Percentiles rank a stretch among this genome's conserved stretches.
Conservation (phyloP, 2,329 filamentous ascomycete genomes). For the Fusarium austroafricanum region DNA sequence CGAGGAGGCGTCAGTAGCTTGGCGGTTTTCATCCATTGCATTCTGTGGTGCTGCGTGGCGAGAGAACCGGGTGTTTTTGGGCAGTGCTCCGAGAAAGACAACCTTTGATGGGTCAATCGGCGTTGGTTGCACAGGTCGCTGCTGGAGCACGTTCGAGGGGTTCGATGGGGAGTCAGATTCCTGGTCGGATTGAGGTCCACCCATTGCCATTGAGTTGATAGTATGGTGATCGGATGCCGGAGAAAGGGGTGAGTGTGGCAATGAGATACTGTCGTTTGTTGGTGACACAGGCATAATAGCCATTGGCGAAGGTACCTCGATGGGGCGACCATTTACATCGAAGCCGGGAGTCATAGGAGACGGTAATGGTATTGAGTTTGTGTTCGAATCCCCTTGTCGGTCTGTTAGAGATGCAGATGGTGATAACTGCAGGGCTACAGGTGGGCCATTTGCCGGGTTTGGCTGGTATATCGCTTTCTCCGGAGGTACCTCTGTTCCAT, state of each 20-base stretch:
- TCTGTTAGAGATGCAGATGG: conserved; percentile 38
- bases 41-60: conserved; percentile 21
- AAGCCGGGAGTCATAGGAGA: conserved; percentile 61
- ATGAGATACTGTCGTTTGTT: conserved; percentile 23
- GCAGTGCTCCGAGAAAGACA: conserved; percentile 66
- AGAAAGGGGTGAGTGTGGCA: conserved; percentile 31
- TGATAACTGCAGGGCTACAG: conserved; percentile 31
- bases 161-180: conserved; percentile 9
- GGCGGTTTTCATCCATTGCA: conserved; percentile 8
- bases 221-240: conserved; percentile 27
- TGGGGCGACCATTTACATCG: conserved; percentile 55
- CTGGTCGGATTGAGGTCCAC: conserved; percentile 16
- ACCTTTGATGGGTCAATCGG: conserved; percentile 65
- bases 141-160: conserved; percentile 7
- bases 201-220: conserved; percentile 11
- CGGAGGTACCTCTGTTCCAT: conserved; percentile 42
- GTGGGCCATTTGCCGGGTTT: conserved; percentile 33
- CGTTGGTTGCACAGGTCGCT: conserved; percentile 55
- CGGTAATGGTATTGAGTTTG: conserved; percentile 54
- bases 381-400: conserved; percentile 33
- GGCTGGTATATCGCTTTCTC: conserved; percentile 48
- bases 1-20: background rate
- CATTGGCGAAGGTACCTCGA: conserved; percentile 57
- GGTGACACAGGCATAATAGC: conserved; percentile 46
- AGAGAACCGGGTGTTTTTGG: conserved; percentile 57